phyloP scores from a whole-genome alignment of 768 basidiomycete genomes.

The Fibroporia radiculosa region DNA sequence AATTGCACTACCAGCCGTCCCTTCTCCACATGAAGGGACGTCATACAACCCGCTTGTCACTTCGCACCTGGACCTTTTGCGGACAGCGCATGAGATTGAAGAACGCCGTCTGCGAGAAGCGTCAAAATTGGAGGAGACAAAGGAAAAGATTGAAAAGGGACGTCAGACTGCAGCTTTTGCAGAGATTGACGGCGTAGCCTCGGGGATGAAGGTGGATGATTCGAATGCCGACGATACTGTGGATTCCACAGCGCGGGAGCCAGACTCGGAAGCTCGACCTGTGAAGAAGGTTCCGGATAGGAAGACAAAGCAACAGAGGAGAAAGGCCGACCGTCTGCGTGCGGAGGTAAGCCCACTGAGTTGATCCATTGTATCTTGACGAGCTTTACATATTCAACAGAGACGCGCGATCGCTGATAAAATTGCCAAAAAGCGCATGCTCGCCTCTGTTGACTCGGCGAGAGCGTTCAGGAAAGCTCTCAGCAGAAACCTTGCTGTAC shows the following conservation, averaged over 20 bases:
- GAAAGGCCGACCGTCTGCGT: slow-evolving; percentile 54
- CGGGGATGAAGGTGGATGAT: slow-evolving; percentile 56
- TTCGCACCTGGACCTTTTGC: slow-evolving; percentile 65
- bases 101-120: slow-evolving; percentile 45
- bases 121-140: slow-evolving; percentile 44
- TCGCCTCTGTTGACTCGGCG: slow-evolving; percentile 48
- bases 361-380: no score
- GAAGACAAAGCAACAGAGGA: slow-evolving; percentile 62
- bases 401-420: slow-evolving; percentile 58
- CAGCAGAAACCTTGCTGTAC: slow-evolving; percentile 29
- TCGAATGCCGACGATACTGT: slow-evolving; percentile 24
- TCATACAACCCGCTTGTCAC: slow-evolving; percentile 84
- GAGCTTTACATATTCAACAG: slow-evolving; percentile 35
- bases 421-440: slow-evolving; percentile 50
- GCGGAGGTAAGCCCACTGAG: slow-evolving; percentile 47
- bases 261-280: slow-evolving; percentile 22
- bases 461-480: slow-evolving; percentile 42
- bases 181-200: slow-evolving; percentile 31
- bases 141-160: slow-evolving; percentile 48
- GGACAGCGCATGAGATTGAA: slow-evolving; percentile 61
- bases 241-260: slow-evolving; percentile 21
- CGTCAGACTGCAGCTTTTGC: slow-evolving; percentile 25
- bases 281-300: slow-evolving; percentile 35
- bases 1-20: slow-evolving; percentile 60
- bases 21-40: slow-evolving; percentile 70